Evolutionary conservation across 106 monocot species (phyloP), one percentile per base, ranked within the genome.

Genomic region (Gastrodia elata): DNA sequence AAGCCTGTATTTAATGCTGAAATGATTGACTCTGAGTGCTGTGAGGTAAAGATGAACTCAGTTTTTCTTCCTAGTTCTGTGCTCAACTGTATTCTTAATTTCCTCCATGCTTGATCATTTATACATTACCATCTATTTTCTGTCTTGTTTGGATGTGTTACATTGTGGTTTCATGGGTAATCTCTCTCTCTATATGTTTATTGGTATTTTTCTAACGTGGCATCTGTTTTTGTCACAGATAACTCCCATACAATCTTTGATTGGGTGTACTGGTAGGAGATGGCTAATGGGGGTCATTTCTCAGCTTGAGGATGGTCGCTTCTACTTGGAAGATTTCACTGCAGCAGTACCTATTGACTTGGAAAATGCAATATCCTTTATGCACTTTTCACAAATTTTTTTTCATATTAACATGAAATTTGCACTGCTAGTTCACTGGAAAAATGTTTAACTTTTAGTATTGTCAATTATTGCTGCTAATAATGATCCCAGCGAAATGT

Each of bases 221-320:
- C 39, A 34, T 33, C 72, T 72, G 10, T 73, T 30, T 70, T 39
- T 15, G 24, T 38, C 85, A 43, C 68, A 97, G 97, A 90, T 97
- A 76, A 93, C 86, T 68, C 75, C 97, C 13, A 92, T 97, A 15
- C 97, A 88, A 56, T 97, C 97, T 44, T 78, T 97, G 79, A 81
- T 90, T 83, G 92, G 97, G 61, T 97, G 88, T 61, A 77, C 75
- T 16, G 93, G 93, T 65, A 87, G 84, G 80, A 90, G 83, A 85
- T 97, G 92, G 97, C 88, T 97, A 68, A 90, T 92, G 82, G 97
- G 97, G 11, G 86, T 90, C 25, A 97, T 97, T 52, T 97, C 97
- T 71, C 97, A 97, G 82, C 61, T 97, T 48, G 93, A 93, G 84
- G 97, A 97, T 75, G 84, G 93, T 14, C 86, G 81, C 67, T 97